phyloP scores from a whole-genome alignment of 495 filamentous ascomycete genomes.

The Aspergillus homomorphus region DNA sequence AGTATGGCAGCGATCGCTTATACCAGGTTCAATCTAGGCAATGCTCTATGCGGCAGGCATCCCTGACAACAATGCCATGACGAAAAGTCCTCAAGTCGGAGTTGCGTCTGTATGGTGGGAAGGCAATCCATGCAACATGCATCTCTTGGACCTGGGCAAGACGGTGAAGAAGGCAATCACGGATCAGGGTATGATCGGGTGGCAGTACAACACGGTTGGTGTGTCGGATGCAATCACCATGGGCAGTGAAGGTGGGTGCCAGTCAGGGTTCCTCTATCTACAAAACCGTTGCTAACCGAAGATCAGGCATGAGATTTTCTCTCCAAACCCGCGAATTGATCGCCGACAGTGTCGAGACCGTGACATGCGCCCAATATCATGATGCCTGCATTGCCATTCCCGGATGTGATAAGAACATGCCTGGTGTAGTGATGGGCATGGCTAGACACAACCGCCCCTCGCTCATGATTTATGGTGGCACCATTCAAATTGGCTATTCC shows the following conservation, averaged over 20 bases:
- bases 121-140: constrained; percentile 85
- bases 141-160: constrained; percentile 79
- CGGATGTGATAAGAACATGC: constrained; percentile 99
- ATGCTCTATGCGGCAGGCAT: constrained; percentile 97
- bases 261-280: background rate
- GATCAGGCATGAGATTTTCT: constrained; percentile 87
- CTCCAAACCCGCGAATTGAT: constrained; percentile 95
- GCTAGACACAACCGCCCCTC: constrained; percentile 89
- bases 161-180: constrained; percentile 81
- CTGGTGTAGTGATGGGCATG: constrained; percentile 78
- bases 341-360: constrained; percentile 90
- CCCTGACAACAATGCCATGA: constrained; percentile 79
- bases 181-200: constrained; percentile 84
- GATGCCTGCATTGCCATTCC: constrained; percentile 95
- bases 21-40: constrained; percentile 49
- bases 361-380: constrained; percentile 83
- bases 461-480: constrained; percentile 84
- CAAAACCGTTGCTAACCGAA: background rate
- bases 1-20: background rate
- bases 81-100: constrained; percentile 86
- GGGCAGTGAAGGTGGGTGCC: constrained; percentile 77
- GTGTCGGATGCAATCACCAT: constrained; percentile 95
- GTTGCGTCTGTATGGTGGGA: constrained; percentile 96
- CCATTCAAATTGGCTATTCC: constrained; percentile 83
- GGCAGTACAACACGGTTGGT: constrained; percentile 93